These are phyloP conservation scores for Rosellinia necatrix DNA, from an alignment of 2,329 filamentous ascomycete species.

Conservation along the genomic window DNA sequence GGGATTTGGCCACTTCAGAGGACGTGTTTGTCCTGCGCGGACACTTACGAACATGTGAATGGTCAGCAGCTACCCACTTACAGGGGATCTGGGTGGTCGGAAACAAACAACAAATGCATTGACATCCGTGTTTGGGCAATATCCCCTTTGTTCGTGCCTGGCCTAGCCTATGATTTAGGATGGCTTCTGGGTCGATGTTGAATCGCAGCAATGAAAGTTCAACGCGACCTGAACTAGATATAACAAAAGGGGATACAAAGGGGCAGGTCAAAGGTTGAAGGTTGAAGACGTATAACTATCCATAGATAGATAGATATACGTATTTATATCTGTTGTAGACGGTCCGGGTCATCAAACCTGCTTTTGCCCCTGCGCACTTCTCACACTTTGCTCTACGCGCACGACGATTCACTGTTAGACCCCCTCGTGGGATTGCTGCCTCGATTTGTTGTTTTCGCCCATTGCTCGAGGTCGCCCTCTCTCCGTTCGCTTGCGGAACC, in stretches of 20 bases:
- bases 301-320: no score
- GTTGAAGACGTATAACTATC: no score
- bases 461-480: background rate
- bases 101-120: slow-evolving; percentile 2
- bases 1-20: background rate
- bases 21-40: background rate
- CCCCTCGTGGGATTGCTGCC: background rate
- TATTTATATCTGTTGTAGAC: no score
- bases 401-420: background rate
- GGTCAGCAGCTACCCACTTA: slow-evolving; percentile 8
- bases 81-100: background rate
- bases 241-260: no score
- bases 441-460: background rate
- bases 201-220: no score
- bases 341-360: no score
- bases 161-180: slow-evolving; percentile 3
- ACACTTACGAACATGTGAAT: slow-evolving; percentile 4
- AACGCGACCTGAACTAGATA: background rate
- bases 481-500: background rate
- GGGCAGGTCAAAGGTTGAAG: no score
- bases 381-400: background rate
- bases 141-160: slow-evolving; percentile 2
- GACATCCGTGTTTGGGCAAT: background rate
- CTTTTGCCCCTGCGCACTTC: no score
- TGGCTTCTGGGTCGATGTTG: background rate